These are phyloP conservation scores for Plantago major DNA, from an alignment of 257 asterid species.

Conservation along the genomic window DNA sequence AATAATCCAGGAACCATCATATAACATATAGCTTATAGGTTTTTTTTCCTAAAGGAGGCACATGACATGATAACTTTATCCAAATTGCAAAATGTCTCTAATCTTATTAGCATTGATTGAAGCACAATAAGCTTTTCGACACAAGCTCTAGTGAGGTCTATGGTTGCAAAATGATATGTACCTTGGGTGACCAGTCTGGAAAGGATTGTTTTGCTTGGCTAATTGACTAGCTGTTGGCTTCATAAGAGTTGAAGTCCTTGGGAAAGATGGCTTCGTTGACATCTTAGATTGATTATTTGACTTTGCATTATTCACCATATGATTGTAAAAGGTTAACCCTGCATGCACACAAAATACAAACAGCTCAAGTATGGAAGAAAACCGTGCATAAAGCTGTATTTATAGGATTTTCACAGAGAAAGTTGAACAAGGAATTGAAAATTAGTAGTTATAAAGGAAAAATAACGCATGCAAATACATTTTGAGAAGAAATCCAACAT, in stretches of 20 bases:
- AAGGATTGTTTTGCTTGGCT: conserved; percentile 79
- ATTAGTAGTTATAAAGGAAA: neutral
- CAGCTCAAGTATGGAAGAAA: neutral
- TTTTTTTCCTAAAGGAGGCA: neutral
- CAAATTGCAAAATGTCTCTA: neutral
- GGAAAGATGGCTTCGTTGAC: conserved; percentile 41
- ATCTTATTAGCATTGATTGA: neutral
- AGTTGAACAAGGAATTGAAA: neutral
- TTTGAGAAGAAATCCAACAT: conserved; percentile 2
- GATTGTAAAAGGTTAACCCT: conserved; percentile 60
- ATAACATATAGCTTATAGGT: too few relatives aligned
- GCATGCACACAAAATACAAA: conserved; percentile 21
- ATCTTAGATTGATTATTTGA: conserved; percentile 40
- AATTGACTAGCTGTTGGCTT: conserved; percentile 93
- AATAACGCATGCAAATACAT: neutral
- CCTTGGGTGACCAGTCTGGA: conserved; percentile 52
- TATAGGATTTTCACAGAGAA: neutral
- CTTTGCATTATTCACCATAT: conserved; percentile 31
- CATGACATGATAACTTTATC: neutral
- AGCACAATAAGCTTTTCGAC: conserved; percentile 7
- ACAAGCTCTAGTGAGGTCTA: neutral
- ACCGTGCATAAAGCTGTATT: neutral
- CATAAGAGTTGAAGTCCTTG: conserved; percentile 88
- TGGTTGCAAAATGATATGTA: conserved; percentile 24
- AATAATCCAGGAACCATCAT: neutral